Evolutionary conservation across 2,329 filamentous ascomycete species (phyloP).

Genomic region (Macrophomina phaseolina): DNA sequence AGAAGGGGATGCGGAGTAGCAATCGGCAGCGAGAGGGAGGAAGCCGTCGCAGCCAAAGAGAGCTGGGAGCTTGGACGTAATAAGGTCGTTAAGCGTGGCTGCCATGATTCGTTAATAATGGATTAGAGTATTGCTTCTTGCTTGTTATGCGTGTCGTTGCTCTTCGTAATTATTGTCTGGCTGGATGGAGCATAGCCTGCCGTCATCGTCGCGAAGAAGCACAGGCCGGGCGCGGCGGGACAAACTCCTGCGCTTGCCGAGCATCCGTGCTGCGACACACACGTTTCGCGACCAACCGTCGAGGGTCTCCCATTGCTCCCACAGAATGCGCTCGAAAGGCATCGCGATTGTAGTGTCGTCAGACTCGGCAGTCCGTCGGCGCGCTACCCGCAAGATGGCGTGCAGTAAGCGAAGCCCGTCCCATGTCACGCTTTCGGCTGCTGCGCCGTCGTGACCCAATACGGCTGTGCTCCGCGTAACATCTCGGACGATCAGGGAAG

Average conservation of each 20-base stretch:
- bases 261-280: not conserved
- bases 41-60: conserved; percentile 26
- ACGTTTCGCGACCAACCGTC: not conserved
- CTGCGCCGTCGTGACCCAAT: conserved; percentile 17
- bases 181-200: conserved; percentile 20
- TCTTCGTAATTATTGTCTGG: conserved; percentile 11
- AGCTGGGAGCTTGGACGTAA: conserved; percentile 15
- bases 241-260: not conserved
- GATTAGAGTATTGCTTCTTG: conserved; percentile 11
- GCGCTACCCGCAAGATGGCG: not conserved
- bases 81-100: conserved; percentile 17
- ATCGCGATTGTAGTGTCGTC: conserved; percentile 1
- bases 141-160: conserved; percentile 13
- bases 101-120: conserved; percentile 13
- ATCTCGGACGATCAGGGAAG: conserved; percentile 6
- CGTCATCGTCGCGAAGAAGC: conserved; percentile 13
- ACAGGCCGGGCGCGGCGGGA: not conserved
- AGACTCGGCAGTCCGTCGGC: not conserved
- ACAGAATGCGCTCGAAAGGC: not conserved
- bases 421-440: not conserved
- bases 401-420: conserved; percentile 1
- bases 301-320: not conserved
- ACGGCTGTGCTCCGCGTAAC: conserved; percentile 5
- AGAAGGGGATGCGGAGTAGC: not conserved
- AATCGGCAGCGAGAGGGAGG: conserved; percentile 22